Conservation (phyloP, 1,284 basidiomycete genomes). For the Marasmius fiardii region DNA sequence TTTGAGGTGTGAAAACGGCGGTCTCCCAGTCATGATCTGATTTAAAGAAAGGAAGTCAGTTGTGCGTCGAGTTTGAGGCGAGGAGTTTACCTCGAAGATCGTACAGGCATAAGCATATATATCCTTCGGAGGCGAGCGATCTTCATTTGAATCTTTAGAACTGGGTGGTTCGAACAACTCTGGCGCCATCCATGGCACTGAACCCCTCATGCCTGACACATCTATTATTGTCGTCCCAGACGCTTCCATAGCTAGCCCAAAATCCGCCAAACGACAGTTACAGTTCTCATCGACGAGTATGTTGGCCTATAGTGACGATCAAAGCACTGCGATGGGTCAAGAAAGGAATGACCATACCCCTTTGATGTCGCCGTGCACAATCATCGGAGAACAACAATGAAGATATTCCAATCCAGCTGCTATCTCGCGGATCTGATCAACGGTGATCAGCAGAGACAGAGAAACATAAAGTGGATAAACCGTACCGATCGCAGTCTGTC, state of each 20-base stretch:
- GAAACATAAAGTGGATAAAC: no score
- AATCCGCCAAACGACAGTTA: not conserved
- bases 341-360: constrained; percentile 4
- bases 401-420: constrained; percentile 10
- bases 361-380: constrained; percentile 13
- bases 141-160: not conserved
- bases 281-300: not conserved
- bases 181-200: constrained; percentile 5
- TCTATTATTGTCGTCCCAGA: not conserved
- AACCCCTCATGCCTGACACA: not conserved
- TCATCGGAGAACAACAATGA: constrained; percentile 3
- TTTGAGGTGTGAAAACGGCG: not conserved
- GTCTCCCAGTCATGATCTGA: not conserved
- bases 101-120: constrained; percentile 14
- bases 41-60: not conserved
- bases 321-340: not conserved
- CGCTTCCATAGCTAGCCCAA: not conserved
- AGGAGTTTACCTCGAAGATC: constrained; percentile 13
- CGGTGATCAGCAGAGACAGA: no score
- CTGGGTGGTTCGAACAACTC: not conserved
- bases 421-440: no score
- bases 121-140: constrained; percentile 1
- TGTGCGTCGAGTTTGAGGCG: not conserved
- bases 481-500: not conserved
- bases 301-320: not conserved